Conservation (phyloP, 2,329 filamentous ascomycete genomes). For the Davidsoniella neocaledoniae region DNA sequence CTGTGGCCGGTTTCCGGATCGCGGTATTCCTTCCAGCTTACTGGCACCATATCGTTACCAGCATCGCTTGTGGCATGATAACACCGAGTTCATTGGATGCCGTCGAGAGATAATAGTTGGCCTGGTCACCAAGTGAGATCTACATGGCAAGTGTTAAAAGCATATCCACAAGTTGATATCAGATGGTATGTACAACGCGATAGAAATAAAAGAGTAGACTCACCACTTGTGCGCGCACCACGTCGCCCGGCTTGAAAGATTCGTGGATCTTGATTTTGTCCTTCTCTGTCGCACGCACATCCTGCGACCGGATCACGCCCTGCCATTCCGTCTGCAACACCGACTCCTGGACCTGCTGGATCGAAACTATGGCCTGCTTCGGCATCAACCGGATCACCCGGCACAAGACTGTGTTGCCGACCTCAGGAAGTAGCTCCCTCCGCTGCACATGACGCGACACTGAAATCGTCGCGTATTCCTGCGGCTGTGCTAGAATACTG, state of each 20-base stretch:
- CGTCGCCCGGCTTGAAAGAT: slow-evolving; percentile 81
- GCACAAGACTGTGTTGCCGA: slow-evolving; percentile 66
- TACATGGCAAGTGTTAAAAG: slow-evolving; percentile 18
- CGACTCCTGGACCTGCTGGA: slow-evolving; percentile 61
- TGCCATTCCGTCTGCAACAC: slow-evolving; percentile 68
- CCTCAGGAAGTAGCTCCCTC: slow-evolving; percentile 63
- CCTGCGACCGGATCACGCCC: slow-evolving; percentile 71
- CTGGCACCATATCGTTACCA: slow-evolving; percentile 79
- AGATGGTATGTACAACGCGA: too few species aligned
- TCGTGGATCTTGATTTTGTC: slow-evolving; percentile 85
- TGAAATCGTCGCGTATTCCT: slow-evolving; percentile 36
- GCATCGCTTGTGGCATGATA: slow-evolving; percentile 78
- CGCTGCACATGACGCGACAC: slow-evolving; percentile 34
- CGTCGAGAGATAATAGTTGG: slow-evolving; percentile 89
- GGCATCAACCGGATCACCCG: slow-evolving; percentile 73
- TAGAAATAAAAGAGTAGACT: slow-evolving; percentile 19
- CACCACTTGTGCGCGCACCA: slow-evolving; percentile 72
- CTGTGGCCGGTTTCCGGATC: slow-evolving; percentile 62
- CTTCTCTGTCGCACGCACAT: slow-evolving; percentile 89
- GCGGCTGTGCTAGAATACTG: slow-evolving; percentile 25
- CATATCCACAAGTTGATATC: not conserved
- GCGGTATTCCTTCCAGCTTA: slow-evolving; percentile 89
- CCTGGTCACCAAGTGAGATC: slow-evolving; percentile 85
- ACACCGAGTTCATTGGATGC: slow-evolving; percentile 84
- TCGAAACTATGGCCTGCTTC: slow-evolving; percentile 70